Percentiles rank a stretch among this genome's conserved stretches.
Conservation (phyloP, 2,329 filamentous ascomycete species). For the Bipolaris zeicola region DNA sequence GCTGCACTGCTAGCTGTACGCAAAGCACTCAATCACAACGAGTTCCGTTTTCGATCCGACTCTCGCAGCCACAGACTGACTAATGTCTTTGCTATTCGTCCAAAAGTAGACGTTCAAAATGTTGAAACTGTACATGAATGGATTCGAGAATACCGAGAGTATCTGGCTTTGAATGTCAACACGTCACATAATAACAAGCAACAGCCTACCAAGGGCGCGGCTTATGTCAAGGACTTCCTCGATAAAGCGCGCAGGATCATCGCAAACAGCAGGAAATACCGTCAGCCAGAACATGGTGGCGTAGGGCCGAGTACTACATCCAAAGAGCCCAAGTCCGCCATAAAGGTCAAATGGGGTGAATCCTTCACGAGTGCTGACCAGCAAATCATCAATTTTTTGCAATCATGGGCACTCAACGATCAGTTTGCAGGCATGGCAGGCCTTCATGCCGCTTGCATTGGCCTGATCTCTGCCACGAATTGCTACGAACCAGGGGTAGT, state of each 20-base stretch:
- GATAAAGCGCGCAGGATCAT: constrained; percentile 50
- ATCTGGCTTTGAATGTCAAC: constrained; percentile 42
- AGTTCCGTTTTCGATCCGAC: constrained; percentile 65
- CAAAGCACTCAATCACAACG: constrained; percentile 64
- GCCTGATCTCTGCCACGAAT: constrained; percentile 65
- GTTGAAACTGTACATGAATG: constrained; percentile 59
- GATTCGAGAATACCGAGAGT: constrained; percentile 61
- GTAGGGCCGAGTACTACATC: constrained; percentile 48
- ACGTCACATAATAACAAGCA: neutral
- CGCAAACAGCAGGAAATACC: constrained; percentile 46
- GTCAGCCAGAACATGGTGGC: constrained; percentile 41
- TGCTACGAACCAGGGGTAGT: constrained; percentile 59
- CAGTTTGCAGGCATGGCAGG: constrained; percentile 50
- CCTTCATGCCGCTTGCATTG: constrained; percentile 66
- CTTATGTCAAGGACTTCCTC: constrained; percentile 48
- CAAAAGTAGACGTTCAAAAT: constrained; percentile 59
- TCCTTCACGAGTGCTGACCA: constrained; percentile 59
- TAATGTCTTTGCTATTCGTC: constrained; percentile 67
- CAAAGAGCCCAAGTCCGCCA: constrained; percentile 5
- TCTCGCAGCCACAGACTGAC: constrained; percentile 57
- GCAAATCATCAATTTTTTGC: constrained; percentile 69
- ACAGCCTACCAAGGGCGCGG: constrained; percentile 24
- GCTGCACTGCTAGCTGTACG: constrained; percentile 72
- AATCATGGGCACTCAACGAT: constrained; percentile 60
- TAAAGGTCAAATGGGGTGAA: constrained; percentile 28